Conservation (phyloP, 495 filamentous ascomycete species). For the Bombardia bombarda region DNA sequence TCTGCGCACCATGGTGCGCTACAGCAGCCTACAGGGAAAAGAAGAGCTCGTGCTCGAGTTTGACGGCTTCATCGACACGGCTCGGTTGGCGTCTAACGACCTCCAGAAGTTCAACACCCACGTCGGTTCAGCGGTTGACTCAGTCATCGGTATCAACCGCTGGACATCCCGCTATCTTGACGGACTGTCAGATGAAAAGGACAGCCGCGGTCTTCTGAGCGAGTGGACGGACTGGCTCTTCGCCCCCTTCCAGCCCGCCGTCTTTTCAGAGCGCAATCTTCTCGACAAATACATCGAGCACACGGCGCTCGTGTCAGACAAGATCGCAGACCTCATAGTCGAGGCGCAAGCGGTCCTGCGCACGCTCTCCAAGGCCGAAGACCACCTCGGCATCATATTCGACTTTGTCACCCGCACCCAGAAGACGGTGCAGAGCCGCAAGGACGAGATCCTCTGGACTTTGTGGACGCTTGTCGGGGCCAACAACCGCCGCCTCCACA, state of each 20-base stretch:
- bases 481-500: slow-evolving; percentile 46
- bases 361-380: slow-evolving; percentile 53
- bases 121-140: slow-evolving; percentile 61
- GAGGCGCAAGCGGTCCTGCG: slow-evolving; percentile 55
- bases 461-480: slow-evolving; percentile 67
- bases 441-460: slow-evolving; percentile 52
- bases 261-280: slow-evolving; percentile 43
- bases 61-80: slow-evolving; percentile 55
- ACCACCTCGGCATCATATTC: slow-evolving; percentile 54
- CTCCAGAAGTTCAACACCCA: slow-evolving; percentile 61
- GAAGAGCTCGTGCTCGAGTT: slow-evolving; percentile 61
- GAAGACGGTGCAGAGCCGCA: slow-evolving; percentile 36
- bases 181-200: slow-evolving; percentile 39
- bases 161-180: slow-evolving; percentile 61
- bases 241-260: slow-evolving; percentile 48
- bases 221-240: slow-evolving; percentile 34
- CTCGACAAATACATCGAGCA: slow-evolving; percentile 59
- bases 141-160: slow-evolving; percentile 51
- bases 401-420: slow-evolving; percentile 52
- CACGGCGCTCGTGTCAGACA: slow-evolving; percentile 53
- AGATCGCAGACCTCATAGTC: slow-evolving; percentile 53
- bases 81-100: slow-evolving; percentile 45
- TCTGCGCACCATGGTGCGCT: slow-evolving; percentile 54
- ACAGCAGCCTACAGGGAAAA: slow-evolving; percentile 34
- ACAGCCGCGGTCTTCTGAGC: slow-evolving; percentile 32